These are phyloP conservation scores for Veloporphyrellus conicus DNA, from an alignment of 1,284 basidiomycete species.

Conservation along the genomic window DNA sequence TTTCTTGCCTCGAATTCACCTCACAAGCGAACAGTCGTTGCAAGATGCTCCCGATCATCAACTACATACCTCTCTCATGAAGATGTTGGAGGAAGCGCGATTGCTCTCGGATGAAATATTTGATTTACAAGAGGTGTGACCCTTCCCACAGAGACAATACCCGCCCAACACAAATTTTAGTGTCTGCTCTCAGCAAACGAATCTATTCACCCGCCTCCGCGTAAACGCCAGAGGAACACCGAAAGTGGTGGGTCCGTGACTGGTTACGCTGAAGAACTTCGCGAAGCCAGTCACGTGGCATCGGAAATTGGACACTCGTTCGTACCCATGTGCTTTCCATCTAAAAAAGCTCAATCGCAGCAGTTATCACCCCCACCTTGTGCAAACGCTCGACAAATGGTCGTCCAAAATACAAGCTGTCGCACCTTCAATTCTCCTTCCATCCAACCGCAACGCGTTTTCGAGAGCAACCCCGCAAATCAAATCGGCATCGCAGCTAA, in stretches of 20 bases:
- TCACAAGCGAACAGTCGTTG: slow-evolving; percentile 24
- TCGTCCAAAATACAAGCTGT: slow-evolving; percentile 90
- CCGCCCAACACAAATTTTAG: slow-evolving; percentile 33
- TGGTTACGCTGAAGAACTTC: slow-evolving; percentile 34
- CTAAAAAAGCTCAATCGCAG: slow-evolving; percentile 8
- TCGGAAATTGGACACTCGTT: slow-evolving; percentile 57
- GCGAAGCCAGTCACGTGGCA: slow-evolving; percentile 43
- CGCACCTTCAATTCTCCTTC: slow-evolving; percentile 68
- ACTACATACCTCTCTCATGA: slow-evolving; percentile 39
- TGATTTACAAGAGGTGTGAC: slow-evolving; percentile 58
- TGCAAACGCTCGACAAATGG: slow-evolving; percentile 85
- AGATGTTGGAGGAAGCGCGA: slow-evolving; percentile 56
- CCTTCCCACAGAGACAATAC: slow-evolving; percentile 7
- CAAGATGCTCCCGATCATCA: slow-evolving; percentile 28
- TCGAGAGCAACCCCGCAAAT: slow-evolving; percentile 46
- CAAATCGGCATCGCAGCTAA: slow-evolving; percentile 63
- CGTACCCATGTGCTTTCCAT: slow-evolving; percentile 23
- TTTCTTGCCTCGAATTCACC: slow-evolving; percentile 15
- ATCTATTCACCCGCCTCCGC: slow-evolving; percentile 46
- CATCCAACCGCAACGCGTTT: slow-evolving; percentile 65
- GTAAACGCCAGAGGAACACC: slow-evolving; percentile 51
- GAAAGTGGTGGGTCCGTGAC: slow-evolving; percentile 15
- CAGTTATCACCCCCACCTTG: slow-evolving; percentile 64
- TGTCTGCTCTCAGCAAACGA: slow-evolving; percentile 47
- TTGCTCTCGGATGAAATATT: slow-evolving; percentile 64